These are phyloP conservation scores for Leccinum laetum DNA, from an alignment of 1,284 basidiomycete genomes.

Conservation along the genomic window DNA sequence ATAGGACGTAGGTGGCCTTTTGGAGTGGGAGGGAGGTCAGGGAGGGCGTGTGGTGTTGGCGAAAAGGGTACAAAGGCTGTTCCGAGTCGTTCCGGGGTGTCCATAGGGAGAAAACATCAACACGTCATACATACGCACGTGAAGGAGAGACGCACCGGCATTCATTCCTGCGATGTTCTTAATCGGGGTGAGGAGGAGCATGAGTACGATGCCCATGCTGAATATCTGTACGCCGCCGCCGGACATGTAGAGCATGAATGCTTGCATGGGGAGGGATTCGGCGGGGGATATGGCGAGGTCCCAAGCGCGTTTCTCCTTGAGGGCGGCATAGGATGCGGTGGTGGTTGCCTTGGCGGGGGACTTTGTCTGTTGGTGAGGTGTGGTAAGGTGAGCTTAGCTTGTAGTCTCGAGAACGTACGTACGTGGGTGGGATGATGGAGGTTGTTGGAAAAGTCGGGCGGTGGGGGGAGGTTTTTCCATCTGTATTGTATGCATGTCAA, in stretches of 20 bases:
- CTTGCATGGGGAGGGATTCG: slow-evolving; percentile 92
- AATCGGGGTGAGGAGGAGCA: slow-evolving; percentile 82
- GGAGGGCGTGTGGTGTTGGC: slow-evolving; percentile 42
- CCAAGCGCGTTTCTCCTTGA: slow-evolving; percentile 86
- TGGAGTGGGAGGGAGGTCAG: slow-evolving; percentile 59
- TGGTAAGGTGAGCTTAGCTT: background rate
- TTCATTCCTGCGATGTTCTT: slow-evolving; percentile 79
- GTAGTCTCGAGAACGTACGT: slow-evolving; percentile 3
- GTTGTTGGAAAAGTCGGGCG: slow-evolving; percentile 56
- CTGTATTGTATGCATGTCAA: slow-evolving; percentile 29
- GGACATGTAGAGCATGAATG: slow-evolving; percentile 96
- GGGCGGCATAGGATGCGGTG: slow-evolving; percentile 53
- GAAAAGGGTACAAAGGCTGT: slow-evolving; percentile 67
- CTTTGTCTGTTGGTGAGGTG: slow-evolving; percentile 37
- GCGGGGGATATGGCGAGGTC: slow-evolving; percentile 83
- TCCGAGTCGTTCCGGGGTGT: background rate
- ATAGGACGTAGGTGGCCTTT: slow-evolving; percentile 67
- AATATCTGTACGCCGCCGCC: slow-evolving; percentile 92
- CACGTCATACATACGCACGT: background rate
- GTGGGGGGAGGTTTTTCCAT: slow-evolving; percentile 61
- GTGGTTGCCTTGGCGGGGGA: slow-evolving; percentile 39
- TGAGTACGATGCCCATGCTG: slow-evolving; percentile 91
- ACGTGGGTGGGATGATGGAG: slow-evolving; percentile 28
- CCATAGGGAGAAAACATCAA: background rate
- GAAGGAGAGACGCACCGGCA: slow-evolving; percentile 49